Evolutionary conservation across 2,329 filamentous ascomycete genomes (phyloP).

Genomic region (Claviceps sp.): DNA sequence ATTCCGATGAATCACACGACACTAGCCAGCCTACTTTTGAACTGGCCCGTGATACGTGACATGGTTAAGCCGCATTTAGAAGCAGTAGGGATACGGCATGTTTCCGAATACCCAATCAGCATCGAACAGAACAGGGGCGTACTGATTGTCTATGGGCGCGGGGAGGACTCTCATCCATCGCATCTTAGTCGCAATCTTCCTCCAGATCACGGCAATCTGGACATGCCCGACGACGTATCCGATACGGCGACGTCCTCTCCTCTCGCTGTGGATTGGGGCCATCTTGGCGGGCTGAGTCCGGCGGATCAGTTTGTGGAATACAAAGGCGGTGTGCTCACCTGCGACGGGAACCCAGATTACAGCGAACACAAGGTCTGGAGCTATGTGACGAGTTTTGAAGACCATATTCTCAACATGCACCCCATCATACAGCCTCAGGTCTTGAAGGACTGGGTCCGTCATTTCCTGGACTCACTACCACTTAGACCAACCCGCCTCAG

Average conservation of each 20-base stretch:
- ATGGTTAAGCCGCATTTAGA: conserved; percentile 43
- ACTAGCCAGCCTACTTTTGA: conserved; percentile 68
- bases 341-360: conserved; percentile 42
- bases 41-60: conserved; percentile 54
- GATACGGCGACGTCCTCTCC: conserved; percentile 41
- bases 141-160: conserved; percentile 63
- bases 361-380: conserved; percentile 33
- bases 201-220: conserved; percentile 24
- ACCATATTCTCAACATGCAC: conserved; percentile 52
- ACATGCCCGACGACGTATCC: conserved; percentile 34
- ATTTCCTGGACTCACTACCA: conserved; percentile 38
- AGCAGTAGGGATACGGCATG: conserved; percentile 36
- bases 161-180: conserved; percentile 55
- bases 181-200: conserved; percentile 28
- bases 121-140: conserved; percentile 62
- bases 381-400: conserved; percentile 44
- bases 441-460: conserved; percentile 37
- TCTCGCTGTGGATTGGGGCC: conserved; percentile 42
- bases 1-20: conserved; percentile 83
- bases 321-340: conserved; percentile 22
- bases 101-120: conserved; percentile 62
- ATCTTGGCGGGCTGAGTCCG: conserved; percentile 38
- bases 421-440: conserved; percentile 43
- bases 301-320: conserved; percentile 25
- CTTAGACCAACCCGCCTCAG: conserved; percentile 12